Conservation (phyloP, 345 rosid species). For the Boechera retrofracta region DNA sequence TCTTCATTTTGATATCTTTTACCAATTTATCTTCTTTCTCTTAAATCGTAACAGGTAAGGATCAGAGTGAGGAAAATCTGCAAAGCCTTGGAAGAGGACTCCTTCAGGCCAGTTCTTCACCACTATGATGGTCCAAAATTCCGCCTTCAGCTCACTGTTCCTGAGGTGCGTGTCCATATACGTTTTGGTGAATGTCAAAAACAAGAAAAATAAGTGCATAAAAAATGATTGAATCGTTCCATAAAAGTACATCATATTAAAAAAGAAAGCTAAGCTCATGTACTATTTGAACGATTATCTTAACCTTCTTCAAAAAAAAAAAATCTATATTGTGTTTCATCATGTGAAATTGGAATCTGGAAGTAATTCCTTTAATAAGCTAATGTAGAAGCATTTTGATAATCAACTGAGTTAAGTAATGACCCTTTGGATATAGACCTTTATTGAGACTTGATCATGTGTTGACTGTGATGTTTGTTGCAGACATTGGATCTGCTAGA, state of each 20-base stretch:
- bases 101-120: slow-evolving; percentile 95
- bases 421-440: background rate
- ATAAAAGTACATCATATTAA: background rate
- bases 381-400: background rate
- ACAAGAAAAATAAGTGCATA: background rate
- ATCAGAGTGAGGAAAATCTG: slow-evolving; percentile 82
- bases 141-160: slow-evolving; percentile 94
- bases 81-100: slow-evolving; percentile 97
- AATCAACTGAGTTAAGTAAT: background rate
- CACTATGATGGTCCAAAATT: slow-evolving; percentile 99
- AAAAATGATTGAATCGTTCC: background rate
- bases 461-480: slow-evolving; percentile 38
- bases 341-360: background rate
- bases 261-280: background rate
- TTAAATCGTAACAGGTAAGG: slow-evolving; percentile 59
- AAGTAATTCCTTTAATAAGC: background rate
- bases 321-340: background rate
- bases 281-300: background rate
- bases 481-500: slow-evolving; percentile 90
- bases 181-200: background rate
- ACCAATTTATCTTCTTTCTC: background rate
- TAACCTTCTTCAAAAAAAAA: background rate
- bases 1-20: slow-evolving; percentile 4
- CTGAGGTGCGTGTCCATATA: slow-evolving; percentile 68
- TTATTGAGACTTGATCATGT: background rate